Evolutionary conservation across 2,329 filamentous ascomycete species (phyloP).

Genomic region (Pseudogymnoascus sp.): DNA sequence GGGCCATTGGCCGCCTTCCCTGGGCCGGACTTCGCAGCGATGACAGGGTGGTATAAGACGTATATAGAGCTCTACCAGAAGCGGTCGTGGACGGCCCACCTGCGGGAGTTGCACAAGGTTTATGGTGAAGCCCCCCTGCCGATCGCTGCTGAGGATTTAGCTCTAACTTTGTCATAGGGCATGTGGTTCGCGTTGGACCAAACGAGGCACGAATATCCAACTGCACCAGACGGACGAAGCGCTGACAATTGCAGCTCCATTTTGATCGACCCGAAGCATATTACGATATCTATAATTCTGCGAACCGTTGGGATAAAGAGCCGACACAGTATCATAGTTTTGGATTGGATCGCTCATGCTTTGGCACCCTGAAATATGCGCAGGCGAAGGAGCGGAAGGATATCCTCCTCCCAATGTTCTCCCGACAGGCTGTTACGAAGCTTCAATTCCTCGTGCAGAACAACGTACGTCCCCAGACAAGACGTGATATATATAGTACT

Average conservation of each 20-base stretch:
- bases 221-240: not conserved
- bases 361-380: constrained; percentile 31
- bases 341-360: constrained; percentile 31
- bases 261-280: constrained; percentile 32
- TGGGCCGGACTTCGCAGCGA: not conserved
- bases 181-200: constrained; percentile 22
- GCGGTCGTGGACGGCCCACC: not conserved
- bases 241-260: constrained; percentile 27
- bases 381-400: constrained; percentile 32
- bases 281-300: constrained; percentile 33
- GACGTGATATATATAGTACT: not conserved
- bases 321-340: constrained; percentile 30
- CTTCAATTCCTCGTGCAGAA: constrained; percentile 28
- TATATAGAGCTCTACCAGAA: not conserved
- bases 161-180: constrained; percentile 15
- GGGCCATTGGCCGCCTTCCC: not conserved
- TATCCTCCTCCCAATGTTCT: constrained; percentile 33
- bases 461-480: constrained; percentile 19
- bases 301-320: constrained; percentile 34
- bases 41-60: not conserved
- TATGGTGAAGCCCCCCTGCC: not conserved
- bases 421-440: constrained; percentile 27
- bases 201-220: constrained; percentile 18
- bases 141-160: not conserved
- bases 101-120: not conserved